Evolutionary conservation across 2,329 filamentous ascomycete species (phyloP).

Genomic region (Trichothecium roseum): DNA sequence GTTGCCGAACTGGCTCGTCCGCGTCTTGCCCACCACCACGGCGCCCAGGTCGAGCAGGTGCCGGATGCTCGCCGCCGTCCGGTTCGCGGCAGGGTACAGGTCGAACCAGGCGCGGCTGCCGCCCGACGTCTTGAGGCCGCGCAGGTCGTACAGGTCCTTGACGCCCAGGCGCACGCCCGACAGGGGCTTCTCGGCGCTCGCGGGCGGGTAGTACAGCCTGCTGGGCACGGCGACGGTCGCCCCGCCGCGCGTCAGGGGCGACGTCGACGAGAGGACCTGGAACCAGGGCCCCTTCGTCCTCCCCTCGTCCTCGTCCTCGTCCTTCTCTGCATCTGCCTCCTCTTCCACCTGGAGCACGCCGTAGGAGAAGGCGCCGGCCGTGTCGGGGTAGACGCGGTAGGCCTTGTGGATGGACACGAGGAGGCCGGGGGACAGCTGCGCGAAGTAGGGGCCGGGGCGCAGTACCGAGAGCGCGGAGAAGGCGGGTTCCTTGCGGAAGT

Average conservation of each 20-base stretch:
- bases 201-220: slow-evolving; percentile 49
- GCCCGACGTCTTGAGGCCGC: slow-evolving; percentile 40
- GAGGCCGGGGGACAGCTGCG: slow-evolving; percentile 17
- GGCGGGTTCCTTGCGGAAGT: too few relatives aligned
- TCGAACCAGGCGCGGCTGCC: slow-evolving; percentile 50
- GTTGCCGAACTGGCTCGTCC: slow-evolving; percentile 35
- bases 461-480: too few relatives aligned
- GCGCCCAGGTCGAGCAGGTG: slow-evolving; percentile 50
- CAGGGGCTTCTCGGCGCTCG: slow-evolving; percentile 41
- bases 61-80: slow-evolving; percentile 41
- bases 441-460: slow-evolving; percentile 27
- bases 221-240: slow-evolving; percentile 45
- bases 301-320: too few relatives aligned
- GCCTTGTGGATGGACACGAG: slow-evolving; percentile 23
- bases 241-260: too few relatives aligned
- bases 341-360: slow-evolving; percentile 18
- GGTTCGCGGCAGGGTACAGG: slow-evolving; percentile 36
- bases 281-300: too few relatives aligned
- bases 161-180: slow-evolving; percentile 50
- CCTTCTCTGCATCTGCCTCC: too few relatives aligned
- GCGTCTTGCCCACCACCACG: slow-evolving; percentile 35
- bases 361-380: slow-evolving; percentile 19
- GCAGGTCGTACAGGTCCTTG: slow-evolving; percentile 52
- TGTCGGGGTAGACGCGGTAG: slow-evolving; percentile 25
- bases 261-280: too few relatives aligned